Evolutionary conservation across 2,329 filamentous ascomycete genomes (phyloP).

Genomic region (Nemania sp.): DNA sequence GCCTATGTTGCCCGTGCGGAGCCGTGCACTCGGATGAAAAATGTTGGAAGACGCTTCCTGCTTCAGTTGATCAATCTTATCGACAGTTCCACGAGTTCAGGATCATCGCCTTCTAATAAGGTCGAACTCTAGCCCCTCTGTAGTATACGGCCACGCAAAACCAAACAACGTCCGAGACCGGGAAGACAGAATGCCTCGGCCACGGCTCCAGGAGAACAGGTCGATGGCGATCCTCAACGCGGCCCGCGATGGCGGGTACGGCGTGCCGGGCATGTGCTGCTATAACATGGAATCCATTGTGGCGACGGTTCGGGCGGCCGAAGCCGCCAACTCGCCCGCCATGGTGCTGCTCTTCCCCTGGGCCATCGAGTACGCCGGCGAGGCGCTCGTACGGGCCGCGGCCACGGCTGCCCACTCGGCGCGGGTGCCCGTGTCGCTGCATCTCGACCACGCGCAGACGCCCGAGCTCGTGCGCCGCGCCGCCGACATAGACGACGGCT

Average conservation of each 20-base stretch:
- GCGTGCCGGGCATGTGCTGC: conserved; percentile 62
- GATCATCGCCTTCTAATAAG: too few relatives aligned
- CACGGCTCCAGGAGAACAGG: conserved; percentile 51
- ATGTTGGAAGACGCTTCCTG: neutral
- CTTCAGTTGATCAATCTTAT: too few relatives aligned
- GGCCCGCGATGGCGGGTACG: conserved; percentile 59
- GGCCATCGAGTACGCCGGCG: conserved; percentile 68
- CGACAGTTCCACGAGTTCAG: too few relatives aligned
- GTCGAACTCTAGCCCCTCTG: too few relatives aligned
- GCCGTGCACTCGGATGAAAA: neutral
- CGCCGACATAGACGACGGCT: conserved; percentile 60
- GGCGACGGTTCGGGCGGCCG: conserved; percentile 69
- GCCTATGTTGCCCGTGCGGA: neutral
- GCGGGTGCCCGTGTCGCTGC: conserved; percentile 62
- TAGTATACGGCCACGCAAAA: neutral
- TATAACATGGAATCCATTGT: conserved; percentile 74
- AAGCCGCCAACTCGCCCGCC: conserved; percentile 66
- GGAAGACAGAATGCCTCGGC: conserved; percentile 40
- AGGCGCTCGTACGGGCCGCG: conserved; percentile 57
- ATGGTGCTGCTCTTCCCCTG: conserved; percentile 77
- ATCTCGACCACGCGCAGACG: conserved; percentile 69
- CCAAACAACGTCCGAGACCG: neutral
- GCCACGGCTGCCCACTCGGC: conserved; percentile 59
- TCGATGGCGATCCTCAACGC: conserved; percentile 60
- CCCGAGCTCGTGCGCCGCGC: conserved; percentile 64